Conservation (phyloP, 805 yeast species). For the Kuraishia cidri region DNA sequence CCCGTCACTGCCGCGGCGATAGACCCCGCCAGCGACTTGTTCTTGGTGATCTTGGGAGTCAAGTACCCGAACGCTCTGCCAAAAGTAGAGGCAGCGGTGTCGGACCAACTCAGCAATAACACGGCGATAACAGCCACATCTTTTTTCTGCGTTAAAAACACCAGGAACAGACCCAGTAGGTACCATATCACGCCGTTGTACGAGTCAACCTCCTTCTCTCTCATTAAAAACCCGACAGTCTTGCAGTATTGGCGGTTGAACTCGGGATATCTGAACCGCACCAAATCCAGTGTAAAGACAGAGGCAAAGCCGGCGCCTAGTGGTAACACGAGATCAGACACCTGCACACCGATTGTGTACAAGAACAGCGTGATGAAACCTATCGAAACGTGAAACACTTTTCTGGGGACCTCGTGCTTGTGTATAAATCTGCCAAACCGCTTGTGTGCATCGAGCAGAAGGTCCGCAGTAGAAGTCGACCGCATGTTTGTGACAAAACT, state of each 20-base stretch:
- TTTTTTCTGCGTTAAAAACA: constrained; percentile 63
- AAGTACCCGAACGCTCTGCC: constrained; percentile 82
- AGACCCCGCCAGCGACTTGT: constrained; percentile 87
- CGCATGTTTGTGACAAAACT: constrained; percentile 9
- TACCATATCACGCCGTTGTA: constrained; percentile 87
- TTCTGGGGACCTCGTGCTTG: constrained; percentile 86
- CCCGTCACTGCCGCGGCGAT: constrained; percentile 80
- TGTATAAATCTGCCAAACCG: constrained; percentile 19
- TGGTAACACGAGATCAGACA: constrained; percentile 48
- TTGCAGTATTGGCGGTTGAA: constrained; percentile 63
- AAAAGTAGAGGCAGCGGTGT: constrained; percentile 91
- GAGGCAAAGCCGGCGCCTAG: constrained; percentile 44
- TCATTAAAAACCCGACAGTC: constrained; percentile 71
- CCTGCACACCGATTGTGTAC: constrained; percentile 54
- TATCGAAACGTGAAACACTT: constrained; percentile 79
- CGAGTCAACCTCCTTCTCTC: constrained; percentile 64
- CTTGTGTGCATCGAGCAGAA: constrained; percentile 16
- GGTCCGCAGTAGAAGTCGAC: constrained; percentile 12
- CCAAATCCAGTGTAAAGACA: constrained; percentile 54
- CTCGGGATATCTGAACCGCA: constrained; percentile 52
- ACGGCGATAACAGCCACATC: constrained; percentile 76
- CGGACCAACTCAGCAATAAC: constrained; percentile 89
- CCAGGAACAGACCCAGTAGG: constrained; percentile 66
- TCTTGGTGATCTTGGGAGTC: constrained; percentile 67
- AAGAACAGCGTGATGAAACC: constrained; percentile 74